These are phyloP conservation scores for Hyaloperonospora brassicae DNA, from an alignment of 352 stramenopile species.

Conservation along the genomic window DNA sequence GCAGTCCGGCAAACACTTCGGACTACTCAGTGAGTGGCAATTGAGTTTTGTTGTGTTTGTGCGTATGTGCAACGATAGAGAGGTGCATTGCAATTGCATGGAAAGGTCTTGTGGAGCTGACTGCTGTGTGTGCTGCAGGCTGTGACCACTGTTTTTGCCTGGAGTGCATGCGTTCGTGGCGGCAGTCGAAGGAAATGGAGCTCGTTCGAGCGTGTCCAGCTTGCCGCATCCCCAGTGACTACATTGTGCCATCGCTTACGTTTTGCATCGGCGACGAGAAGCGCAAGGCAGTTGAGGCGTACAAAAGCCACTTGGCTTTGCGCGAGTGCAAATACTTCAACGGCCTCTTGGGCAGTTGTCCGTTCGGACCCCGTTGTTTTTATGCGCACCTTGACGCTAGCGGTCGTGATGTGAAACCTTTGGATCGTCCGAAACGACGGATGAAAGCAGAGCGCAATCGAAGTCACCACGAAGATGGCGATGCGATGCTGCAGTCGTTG, in stretches of 20 bases:
- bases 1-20: slow-evolving; percentile 67
- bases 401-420: slow-evolving; percentile 56
- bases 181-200: slow-evolving; percentile 68
- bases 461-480: slow-evolving; percentile 10
- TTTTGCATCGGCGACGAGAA: slow-evolving; percentile 66
- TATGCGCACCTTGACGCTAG: slow-evolving; percentile 59
- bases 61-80: too few species aligned
- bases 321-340: slow-evolving; percentile 81
- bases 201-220: slow-evolving; percentile 53
- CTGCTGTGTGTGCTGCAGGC: slow-evolving; percentile 8
- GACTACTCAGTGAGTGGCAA: slow-evolving; percentile 48
- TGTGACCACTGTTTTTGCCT: slow-evolving; percentile 77
- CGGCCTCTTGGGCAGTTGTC: slow-evolving; percentile 54
- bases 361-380: slow-evolving; percentile 67
- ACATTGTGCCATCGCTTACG: slow-evolving; percentile 70
- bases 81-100: neutral
- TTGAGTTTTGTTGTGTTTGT: neutral
- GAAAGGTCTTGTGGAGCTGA: too few species aligned
- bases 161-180: slow-evolving; percentile 63
- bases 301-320: slow-evolving; percentile 67
- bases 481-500: slow-evolving; percentile 37
- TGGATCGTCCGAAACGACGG: slow-evolving; percentile 43
- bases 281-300: slow-evolving; percentile 42
- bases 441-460: slow-evolving; percentile 21
- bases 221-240: slow-evolving; percentile 60